A percentile compares a stretch with the other conserved stretches of the same genome.
phyloP scores from a whole-genome alignment of 1,139 yeast genomes.

The Candida glucosophila region DNA sequence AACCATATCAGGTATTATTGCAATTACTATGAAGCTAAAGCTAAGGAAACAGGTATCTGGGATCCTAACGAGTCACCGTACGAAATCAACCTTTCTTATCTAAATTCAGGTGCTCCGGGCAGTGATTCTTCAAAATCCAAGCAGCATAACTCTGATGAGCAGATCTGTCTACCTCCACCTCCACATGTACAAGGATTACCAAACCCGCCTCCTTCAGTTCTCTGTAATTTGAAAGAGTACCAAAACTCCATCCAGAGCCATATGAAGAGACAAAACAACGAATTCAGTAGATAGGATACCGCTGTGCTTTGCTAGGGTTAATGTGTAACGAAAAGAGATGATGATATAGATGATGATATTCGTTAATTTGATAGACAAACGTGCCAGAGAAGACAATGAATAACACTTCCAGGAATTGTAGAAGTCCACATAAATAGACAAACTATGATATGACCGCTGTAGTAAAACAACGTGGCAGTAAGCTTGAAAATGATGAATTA shows the following conservation, averaged over 20 bases:
- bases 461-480: too few species aligned
- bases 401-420: background rate
- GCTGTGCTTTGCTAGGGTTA: too few species aligned
- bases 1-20: slow-evolving; percentile 71
- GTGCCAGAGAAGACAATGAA: too few species aligned
- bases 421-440: background rate
- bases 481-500: too few species aligned
- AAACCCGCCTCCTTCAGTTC: slow-evolving; percentile 27
- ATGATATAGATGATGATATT: too few species aligned
- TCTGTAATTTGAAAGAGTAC: slow-evolving; percentile 14
- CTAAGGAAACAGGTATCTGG: slow-evolving; percentile 42
- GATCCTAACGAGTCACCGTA: slow-evolving; percentile 29
- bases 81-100: slow-evolving; percentile 27
- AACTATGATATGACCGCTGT: background rate
- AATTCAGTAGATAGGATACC: background rate
- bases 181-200: slow-evolving; percentile 21
- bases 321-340: too few species aligned
- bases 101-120: slow-evolving; percentile 43
- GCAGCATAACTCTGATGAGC: slow-evolving; percentile 6
- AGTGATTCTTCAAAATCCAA: slow-evolving; percentile 1
- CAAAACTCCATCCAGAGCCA: slow-evolving; percentile 11
- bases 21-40: slow-evolving; percentile 62
- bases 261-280: slow-evolving; percentile 2
- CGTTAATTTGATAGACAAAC: too few species aligned
- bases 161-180: slow-evolving; percentile 27